These are phyloP conservation scores for Fusarium dimerum DNA, from an alignment of 2,329 filamentous ascomycete genomes.

Conservation along the genomic window DNA sequence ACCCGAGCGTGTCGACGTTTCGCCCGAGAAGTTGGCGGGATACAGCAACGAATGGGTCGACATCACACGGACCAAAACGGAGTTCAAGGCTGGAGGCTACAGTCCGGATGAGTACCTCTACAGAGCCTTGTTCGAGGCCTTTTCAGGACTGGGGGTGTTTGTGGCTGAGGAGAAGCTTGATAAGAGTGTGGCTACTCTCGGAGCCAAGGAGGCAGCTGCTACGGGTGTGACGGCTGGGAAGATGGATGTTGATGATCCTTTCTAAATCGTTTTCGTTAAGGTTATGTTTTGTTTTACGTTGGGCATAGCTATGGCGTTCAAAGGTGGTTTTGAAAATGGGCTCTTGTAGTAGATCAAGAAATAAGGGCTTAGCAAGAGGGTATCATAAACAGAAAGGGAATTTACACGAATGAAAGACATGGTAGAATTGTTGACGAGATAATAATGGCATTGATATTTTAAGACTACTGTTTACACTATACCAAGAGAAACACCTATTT, in stretches of 20 bases:
- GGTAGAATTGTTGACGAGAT: no score
- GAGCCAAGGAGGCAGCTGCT: constrained; percentile 38
- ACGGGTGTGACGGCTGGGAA: constrained; percentile 34
- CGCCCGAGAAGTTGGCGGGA: constrained; percentile 48
- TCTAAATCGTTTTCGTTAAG: constrained; percentile 26
- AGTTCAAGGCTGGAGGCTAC: constrained; percentile 78
- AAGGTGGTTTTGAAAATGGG: constrained; percentile 4
- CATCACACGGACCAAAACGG: constrained; percentile 62
- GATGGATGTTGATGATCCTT: constrained; percentile 53
- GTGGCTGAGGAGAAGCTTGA: constrained; percentile 72
- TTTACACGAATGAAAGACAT: constrained; percentile 5
- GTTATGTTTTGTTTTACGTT: constrained; percentile 3
- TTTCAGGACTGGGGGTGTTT: constrained; percentile 85
- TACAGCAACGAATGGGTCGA: constrained; percentile 80
- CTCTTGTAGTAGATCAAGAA: not conserved
- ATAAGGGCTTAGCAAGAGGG: no score
- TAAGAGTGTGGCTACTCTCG: constrained; percentile 35
- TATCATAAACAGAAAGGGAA: constrained; percentile 4
- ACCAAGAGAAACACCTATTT: constrained; percentile 22
- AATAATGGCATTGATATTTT: constrained; percentile 10
- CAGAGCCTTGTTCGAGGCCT: constrained; percentile 82
- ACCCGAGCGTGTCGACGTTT: constrained; percentile 68
- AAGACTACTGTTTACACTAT: constrained; percentile 26
- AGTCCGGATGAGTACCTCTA: constrained; percentile 79
- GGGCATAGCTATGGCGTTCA: constrained; percentile 31